These are phyloP conservation scores for Talaromyces piceae DNA, from an alignment of 2,329 filamentous ascomycete genomes.

Conservation along the genomic window DNA sequence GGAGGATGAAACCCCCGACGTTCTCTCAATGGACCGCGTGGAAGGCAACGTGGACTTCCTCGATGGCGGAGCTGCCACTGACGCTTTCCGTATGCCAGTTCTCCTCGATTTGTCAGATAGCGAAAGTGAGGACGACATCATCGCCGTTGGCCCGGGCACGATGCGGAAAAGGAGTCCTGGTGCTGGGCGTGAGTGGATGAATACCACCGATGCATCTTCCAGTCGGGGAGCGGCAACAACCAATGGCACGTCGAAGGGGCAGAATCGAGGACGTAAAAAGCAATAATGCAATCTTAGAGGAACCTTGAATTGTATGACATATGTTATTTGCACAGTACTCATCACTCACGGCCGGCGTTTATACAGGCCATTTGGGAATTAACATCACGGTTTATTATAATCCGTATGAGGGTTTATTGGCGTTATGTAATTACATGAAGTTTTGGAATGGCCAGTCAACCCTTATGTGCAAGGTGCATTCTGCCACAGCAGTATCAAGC, in stretches of 20 bases:
- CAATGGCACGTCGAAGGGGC: slow-evolving; percentile 4
- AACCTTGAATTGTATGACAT: not conserved
- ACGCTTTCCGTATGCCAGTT: slow-evolving; percentile 82
- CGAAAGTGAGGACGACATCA: slow-evolving; percentile 85
- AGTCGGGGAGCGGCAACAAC: slow-evolving; percentile 3
- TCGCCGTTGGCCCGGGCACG: slow-evolving; percentile 64
- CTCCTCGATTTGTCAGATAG: slow-evolving; percentile 88
- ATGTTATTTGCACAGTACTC: not conserved
- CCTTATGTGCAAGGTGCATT: not conserved
- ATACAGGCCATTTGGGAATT: not conserved
- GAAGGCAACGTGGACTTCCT: slow-evolving; percentile 49
- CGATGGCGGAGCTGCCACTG: slow-evolving; percentile 34
- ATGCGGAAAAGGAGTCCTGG: slow-evolving; percentile 81
- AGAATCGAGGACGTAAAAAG: slow-evolving; percentile 4
- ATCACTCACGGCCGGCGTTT: not conserved
- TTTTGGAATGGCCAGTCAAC: not conserved
- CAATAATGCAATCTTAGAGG: not conserved
- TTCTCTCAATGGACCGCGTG: slow-evolving; percentile 66
- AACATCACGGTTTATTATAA: no score
- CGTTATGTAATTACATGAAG: no score
- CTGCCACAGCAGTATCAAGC: not conserved
- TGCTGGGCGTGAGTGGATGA: slow-evolving; percentile 60
- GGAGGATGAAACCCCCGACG: slow-evolving; percentile 91
- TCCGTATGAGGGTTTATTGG: no score
- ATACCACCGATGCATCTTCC: slow-evolving; percentile 24